Evolutionary conservation across 164 flowering plant species (phyloP), one percentile per base, ranked within the genome.

Genomic region (Vitis rupestris): DNA sequence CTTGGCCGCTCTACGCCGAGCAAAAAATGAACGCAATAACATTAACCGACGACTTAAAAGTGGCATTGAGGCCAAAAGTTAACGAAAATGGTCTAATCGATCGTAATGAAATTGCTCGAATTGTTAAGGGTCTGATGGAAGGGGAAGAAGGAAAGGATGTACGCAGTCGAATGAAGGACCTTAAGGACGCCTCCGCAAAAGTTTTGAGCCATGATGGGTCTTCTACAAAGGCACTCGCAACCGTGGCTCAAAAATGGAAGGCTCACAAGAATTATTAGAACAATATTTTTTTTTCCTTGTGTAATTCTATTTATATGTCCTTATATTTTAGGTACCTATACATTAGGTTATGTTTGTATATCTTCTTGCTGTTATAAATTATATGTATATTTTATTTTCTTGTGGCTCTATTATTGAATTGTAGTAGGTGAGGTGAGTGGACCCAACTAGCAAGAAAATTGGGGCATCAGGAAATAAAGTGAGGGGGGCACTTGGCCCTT

Each of bases 1-100:
- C 90, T 0, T 89, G 97, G 97, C 94, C 97, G 0, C 84, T 89
- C 15, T 91, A 82, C 54, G 94, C 94, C 0, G 97, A 91, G 67
- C 94, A 91, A 66, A 81, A 72, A 54, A 86, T 83, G 90, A 91
- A 89, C 64, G 84, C 94, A 0, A 70, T 80, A 3, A 64, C 83
- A 79, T 61, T 91, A 4, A 75, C 76, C 1, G 81, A 85, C 31
- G 92, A 81, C 8, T 9, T 86, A 0, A 78, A 77, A 64, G 85
- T 86, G 51, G 93, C 91, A 0, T 7, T 89, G 65, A 76, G 82
- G 68, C 81, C 85, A 0, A 67, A 69, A 47, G 50, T 48, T 0
- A 17, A 61, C 2, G 87, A 75, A 9, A 59, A 82, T 64, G 90
- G 91, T 0, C 0, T 87, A 0, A 64, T 85, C 0, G 75, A 7